A percentile compares a stretch with the other conserved stretches of the same genome.
Conservation (phyloP, 768 basidiomycete species). For the Mycena capillaripes region DNA sequence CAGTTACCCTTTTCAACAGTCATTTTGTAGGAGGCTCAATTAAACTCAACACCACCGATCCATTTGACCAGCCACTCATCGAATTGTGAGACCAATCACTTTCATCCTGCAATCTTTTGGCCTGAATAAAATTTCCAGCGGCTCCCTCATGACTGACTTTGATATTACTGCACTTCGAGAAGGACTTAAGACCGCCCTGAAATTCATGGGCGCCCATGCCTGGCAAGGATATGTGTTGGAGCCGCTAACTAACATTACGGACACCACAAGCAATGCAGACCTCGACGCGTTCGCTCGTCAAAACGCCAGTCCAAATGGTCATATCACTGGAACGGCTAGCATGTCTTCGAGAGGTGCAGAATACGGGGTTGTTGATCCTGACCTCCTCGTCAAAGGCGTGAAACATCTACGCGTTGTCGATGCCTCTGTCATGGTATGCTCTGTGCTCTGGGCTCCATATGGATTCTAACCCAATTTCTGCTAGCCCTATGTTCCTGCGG, state of each 20-base stretch:
- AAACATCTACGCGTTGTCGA: neutral
- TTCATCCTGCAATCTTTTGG: too few relatives aligned
- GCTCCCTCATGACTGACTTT: too few relatives aligned
- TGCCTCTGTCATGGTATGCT: neutral
- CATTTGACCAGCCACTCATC: conserved; percentile 8
- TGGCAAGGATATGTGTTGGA: neutral
- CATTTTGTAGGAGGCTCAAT: neutral
- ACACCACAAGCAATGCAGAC: neutral
- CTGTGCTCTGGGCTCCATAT: neutral
- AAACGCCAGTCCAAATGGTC: neutral
- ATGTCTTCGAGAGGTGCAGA: neutral
- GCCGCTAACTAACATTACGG: neutral
- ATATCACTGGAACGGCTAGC: neutral
- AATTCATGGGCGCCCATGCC: neutral
- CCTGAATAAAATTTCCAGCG: too few relatives aligned
- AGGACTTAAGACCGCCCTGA: neutral
- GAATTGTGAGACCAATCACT: neutral
- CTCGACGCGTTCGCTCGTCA: neutral
- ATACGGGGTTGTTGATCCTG: neutral
- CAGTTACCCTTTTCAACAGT: too few relatives aligned
- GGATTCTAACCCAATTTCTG: neutral
- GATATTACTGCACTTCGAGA: neutral
- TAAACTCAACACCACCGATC: conserved; percentile 1
- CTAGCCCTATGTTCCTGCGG: neutral
- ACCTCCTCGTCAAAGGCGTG: neutral